These are phyloP conservation scores for Fraxinus anomala DNA, from an alignment of 257 asterid genomes.

Conservation along the genomic window DNA sequence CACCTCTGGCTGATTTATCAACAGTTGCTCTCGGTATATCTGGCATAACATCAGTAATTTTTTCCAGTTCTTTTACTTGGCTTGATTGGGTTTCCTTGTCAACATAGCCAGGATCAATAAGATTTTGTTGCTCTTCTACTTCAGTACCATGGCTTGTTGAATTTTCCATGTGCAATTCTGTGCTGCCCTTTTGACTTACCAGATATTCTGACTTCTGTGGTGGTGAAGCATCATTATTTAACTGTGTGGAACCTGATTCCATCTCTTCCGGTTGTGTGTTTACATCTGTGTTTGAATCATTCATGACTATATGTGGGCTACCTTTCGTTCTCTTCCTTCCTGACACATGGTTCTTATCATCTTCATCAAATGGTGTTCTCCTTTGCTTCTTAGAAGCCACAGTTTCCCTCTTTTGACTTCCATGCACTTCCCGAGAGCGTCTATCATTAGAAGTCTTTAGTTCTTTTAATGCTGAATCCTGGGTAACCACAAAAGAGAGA, in stretches of 20 bases:
- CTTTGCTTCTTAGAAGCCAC: slow-evolving; percentile 46
- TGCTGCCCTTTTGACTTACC: slow-evolving; percentile 35
- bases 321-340: slow-evolving; percentile 32
- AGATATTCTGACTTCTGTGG: slow-evolving; percentile 45
- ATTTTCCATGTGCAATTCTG: slow-evolving; percentile 51
- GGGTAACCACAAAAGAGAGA: too few species aligned
- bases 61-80: slow-evolving; percentile 27
- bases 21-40: slow-evolving; percentile 30
- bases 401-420: slow-evolving; percentile 30
- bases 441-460: slow-evolving; percentile 15
- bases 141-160: slow-evolving; percentile 32
- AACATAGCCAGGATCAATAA: slow-evolving; percentile 14
- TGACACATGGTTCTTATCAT: slow-evolving; percentile 23
- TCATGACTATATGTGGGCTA: slow-evolving; percentile 2
- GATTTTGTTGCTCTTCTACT: slow-evolving; percentile 29
- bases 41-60: slow-evolving; percentile 31
- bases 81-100: slow-evolving; percentile 27
- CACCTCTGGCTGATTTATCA: slow-evolving; percentile 49
- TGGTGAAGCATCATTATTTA: slow-evolving; percentile 27
- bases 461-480: too few species aligned
- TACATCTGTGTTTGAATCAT: slow-evolving; percentile 14
- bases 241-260: slow-evolving; percentile 28
- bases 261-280: slow-evolving; percentile 26
- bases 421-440: slow-evolving; percentile 26
- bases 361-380: slow-evolving; percentile 41